Evolutionary conservation across 2,329 filamentous ascomycete species (phyloP).

Genomic region (Ophiocordyceps camponoti-leonardi): DNA sequence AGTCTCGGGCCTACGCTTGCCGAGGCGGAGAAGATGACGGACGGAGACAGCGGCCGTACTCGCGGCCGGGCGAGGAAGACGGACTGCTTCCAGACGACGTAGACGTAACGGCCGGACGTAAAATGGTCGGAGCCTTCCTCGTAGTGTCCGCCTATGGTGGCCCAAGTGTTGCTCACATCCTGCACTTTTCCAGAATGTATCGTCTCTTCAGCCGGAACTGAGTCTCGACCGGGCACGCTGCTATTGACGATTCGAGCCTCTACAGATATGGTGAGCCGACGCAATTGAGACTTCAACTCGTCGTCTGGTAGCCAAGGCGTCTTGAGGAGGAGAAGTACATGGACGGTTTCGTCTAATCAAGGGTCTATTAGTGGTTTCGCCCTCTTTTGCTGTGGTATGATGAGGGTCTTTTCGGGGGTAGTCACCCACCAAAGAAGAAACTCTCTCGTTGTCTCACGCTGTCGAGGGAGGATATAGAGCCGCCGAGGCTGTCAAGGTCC

Average conservation of each 20-base stretch:
- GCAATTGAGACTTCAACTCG: conserved; percentile 39
- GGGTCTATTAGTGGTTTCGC: neutral
- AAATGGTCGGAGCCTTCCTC: conserved; percentile 9
- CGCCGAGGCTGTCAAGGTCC: conserved; percentile 28
- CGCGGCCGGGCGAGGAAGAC: conserved; percentile 42
- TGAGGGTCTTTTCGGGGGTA: neutral
- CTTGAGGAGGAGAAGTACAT: conserved; percentile 51
- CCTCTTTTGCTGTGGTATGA: neutral
- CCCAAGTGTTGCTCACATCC: conserved; percentile 30
- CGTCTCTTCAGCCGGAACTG: conserved; percentile 33
- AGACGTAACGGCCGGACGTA: conserved; percentile 20
- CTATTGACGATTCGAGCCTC: conserved; percentile 49
- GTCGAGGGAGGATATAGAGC: conserved; percentile 30
- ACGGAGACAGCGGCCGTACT: conserved; percentile 48
- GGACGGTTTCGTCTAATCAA: conserved; percentile 51
- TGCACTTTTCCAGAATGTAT: conserved; percentile 39
- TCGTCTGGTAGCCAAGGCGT: conserved; percentile 42
- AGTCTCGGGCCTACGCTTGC: conserved; percentile 39
- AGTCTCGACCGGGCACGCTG: conserved; percentile 28
- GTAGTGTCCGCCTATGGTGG: conserved; percentile 22
- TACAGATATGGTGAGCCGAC: conserved; percentile 45
- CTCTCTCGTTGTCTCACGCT: conserved; percentile 44
- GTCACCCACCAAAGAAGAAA: conserved; percentile 51
- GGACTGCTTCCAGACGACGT: conserved; percentile 42
- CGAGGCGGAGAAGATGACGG: conserved; percentile 45